These are phyloP conservation scores for Entonaema liquescens DNA, from an alignment of 495 filamentous ascomycete species.

Conservation along the genomic window DNA sequence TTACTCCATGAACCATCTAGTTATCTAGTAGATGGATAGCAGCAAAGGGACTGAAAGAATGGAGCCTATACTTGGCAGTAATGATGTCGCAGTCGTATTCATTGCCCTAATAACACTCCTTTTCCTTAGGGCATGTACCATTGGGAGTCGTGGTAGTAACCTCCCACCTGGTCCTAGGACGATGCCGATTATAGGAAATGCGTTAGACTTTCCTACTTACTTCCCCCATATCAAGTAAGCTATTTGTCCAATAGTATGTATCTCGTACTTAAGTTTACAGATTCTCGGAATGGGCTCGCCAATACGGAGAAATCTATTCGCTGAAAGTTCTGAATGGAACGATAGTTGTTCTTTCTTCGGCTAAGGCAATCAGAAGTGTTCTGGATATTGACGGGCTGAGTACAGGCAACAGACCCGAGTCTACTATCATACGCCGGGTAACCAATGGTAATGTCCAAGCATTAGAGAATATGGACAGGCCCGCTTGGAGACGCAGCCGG, in stretches of 20 bases:
- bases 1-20: too few relatives aligned
- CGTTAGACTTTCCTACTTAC: background rate
- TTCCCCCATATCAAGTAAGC: constrained; percentile 5
- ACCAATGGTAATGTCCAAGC: background rate
- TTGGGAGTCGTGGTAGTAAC: background rate
- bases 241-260: background rate
- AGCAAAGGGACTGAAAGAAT: background rate
- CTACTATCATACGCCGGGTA: constrained; percentile 1
- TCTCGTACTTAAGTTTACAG: background rate
- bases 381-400: background rate
- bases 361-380: background rate
- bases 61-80: background rate
- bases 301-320: constrained; percentile 2
- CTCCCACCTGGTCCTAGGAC: background rate
- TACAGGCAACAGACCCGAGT: background rate
- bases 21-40: too few relatives aligned
- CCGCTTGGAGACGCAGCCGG: constrained; percentile 2
- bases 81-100: background rate
- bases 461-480: background rate
- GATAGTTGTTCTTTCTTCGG: background rate
- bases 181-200: background rate
- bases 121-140: background rate
- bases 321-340: background rate
- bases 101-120: background rate
- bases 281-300: background rate